phyloP scores from a whole-genome alignment of 2,329 filamentous ascomycete genomes.

The Calonectria crousiana region DNA sequence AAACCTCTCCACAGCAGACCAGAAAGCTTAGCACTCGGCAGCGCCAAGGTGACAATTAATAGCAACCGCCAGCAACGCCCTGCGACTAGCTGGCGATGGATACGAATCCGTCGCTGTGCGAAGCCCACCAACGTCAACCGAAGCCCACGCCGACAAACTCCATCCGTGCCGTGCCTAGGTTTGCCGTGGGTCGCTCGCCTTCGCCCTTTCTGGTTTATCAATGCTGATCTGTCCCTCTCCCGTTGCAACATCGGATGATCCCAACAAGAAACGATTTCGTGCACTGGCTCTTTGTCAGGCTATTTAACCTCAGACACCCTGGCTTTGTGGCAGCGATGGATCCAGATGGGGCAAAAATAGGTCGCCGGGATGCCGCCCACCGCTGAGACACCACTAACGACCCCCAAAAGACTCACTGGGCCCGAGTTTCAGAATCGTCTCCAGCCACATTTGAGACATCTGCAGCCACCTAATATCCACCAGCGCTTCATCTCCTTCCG shows the following conservation, averaged over 20 bases:
- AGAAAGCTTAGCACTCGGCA: conserved; percentile 24
- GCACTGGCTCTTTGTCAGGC: not conserved
- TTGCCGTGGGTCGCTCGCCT: not conserved
- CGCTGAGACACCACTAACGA: conserved; percentile 14
- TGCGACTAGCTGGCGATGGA: not conserved
- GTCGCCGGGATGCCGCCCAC: not conserved
- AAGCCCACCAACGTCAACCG: conserved; percentile 24
- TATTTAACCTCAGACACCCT: not conserved
- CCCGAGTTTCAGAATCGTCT: not conserved
- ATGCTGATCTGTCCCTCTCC: not conserved
- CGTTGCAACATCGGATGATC: not conserved
- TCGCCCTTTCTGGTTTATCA: not conserved
- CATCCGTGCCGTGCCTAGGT: not conserved
- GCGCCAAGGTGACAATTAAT: not conserved
- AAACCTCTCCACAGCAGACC: conserved; percentile 21
- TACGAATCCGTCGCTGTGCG: not conserved
- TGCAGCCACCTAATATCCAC: conserved; percentile 9
- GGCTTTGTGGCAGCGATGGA: not conserved
- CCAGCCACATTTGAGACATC: not conserved
- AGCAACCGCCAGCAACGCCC: not conserved
- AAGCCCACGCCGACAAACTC: conserved; percentile 7
- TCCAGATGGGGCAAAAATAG: conserved; percentile 5
- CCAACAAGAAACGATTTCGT: not conserved
- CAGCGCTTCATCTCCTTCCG: not conserved
- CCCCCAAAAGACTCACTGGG: conserved; percentile 9